These are phyloP conservation scores for Kalmanozyma brasiliensis DNA, from an alignment of 1,284 basidiomycete genomes.

Conservation along the genomic window DNA sequence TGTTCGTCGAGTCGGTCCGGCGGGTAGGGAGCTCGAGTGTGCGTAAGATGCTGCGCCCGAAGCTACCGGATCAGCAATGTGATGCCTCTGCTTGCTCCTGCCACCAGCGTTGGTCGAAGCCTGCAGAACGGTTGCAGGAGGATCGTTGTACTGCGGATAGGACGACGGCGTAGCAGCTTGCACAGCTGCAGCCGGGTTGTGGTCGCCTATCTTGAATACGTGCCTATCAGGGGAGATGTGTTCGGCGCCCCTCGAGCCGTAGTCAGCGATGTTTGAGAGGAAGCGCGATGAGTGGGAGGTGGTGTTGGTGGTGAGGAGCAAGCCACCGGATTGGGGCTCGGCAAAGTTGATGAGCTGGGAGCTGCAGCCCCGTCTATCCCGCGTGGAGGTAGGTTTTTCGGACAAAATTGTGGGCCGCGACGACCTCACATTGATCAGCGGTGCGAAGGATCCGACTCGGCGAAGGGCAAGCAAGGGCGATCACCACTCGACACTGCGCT, in stretches of 20 bases:
- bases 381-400: not conserved
- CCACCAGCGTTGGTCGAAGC: not conserved
- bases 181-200: slow-evolving; percentile 30
- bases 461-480: slow-evolving; percentile 2
- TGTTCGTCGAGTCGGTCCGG: slow-evolving; percentile 33
- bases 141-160: slow-evolving; percentile 30
- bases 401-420: not conserved
- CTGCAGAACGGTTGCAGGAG: slow-evolving; percentile 10
- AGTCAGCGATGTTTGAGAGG: too few relatives aligned
- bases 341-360: too few relatives aligned
- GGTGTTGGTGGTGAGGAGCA: not conserved
- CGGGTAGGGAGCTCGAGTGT: slow-evolving; percentile 17
- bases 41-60: slow-evolving; percentile 22
- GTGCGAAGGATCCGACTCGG: not conserved
- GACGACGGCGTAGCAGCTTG: slow-evolving; percentile 36
- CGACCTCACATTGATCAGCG: not conserved
- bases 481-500: slow-evolving; percentile 13
- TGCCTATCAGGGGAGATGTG: slow-evolving; percentile 6
- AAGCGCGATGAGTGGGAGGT: slow-evolving; percentile 5
- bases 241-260: slow-evolving; percentile 33
- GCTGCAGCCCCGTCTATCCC: not conserved
- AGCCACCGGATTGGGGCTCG: too few relatives aligned
- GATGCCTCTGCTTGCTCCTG: slow-evolving; percentile 23
- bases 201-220: slow-evolving; percentile 32
- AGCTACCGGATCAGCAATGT: slow-evolving; percentile 42